Conservation (phyloP, 495 filamentous ascomycete genomes). For the Lophiostoma macrostomum region DNA sequence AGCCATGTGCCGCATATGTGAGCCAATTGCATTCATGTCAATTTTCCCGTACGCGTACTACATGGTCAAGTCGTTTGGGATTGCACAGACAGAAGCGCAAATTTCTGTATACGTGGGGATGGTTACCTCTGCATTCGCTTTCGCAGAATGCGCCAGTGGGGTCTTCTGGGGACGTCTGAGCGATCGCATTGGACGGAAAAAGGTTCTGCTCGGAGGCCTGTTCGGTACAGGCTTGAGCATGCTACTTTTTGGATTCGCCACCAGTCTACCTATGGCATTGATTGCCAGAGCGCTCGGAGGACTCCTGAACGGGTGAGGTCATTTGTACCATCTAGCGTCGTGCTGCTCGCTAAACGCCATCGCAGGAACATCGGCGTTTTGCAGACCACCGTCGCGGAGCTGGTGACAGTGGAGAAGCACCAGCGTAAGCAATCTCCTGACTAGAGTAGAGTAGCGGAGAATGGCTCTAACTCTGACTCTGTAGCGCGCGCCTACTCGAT, state of each 20-base stretch:
- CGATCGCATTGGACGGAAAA: slow-evolving; percentile 89
- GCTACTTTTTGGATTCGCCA: slow-evolving; percentile 87
- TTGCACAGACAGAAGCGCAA: slow-evolving; percentile 70
- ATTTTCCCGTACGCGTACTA: slow-evolving; percentile 99
- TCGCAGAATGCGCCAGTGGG: slow-evolving; percentile 88
- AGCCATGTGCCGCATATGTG: slow-evolving; percentile 94
- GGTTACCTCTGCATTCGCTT: slow-evolving; percentile 94
- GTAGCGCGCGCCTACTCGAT: slow-evolving; percentile 85
- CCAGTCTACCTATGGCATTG: slow-evolving; percentile 77
- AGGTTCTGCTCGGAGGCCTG: slow-evolving; percentile 82
- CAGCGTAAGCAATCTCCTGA: slow-evolving; percentile 77
- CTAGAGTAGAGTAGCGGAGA: neutral
- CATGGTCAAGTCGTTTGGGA: slow-evolving; percentile 91
- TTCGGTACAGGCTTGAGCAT: slow-evolving; percentile 91
- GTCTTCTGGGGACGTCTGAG: slow-evolving; percentile 91
- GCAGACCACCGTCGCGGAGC: slow-evolving; percentile 89
- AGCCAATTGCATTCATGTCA: slow-evolving; percentile 99
- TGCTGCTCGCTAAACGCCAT: slow-evolving; percentile 24
- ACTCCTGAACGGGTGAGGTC: slow-evolving; percentile 80
- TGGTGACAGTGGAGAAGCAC: slow-evolving; percentile 87
- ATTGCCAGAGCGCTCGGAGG: slow-evolving; percentile 86
- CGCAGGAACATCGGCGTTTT: slow-evolving; percentile 83
- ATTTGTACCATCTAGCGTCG: slow-evolving; percentile 10
- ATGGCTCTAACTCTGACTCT: slow-evolving; percentile 13
- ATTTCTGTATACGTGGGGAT: slow-evolving; percentile 93